Conservation (phyloP, 345 rosid genomes). For the Triadica sebifera region DNA sequence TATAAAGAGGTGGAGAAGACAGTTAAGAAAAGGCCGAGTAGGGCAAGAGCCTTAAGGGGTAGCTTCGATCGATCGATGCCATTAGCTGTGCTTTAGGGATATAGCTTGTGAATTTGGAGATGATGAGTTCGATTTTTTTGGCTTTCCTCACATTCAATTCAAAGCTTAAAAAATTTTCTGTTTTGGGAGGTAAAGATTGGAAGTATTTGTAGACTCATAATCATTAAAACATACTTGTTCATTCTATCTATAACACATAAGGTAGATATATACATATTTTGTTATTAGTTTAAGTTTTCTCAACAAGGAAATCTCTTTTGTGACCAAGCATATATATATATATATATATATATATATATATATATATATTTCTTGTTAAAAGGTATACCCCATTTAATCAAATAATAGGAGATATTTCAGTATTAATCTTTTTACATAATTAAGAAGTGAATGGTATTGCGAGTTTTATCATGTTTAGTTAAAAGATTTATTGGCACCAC, state of each 20-base stretch:
- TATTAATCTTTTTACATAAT: too few species aligned
- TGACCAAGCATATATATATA: too few species aligned
- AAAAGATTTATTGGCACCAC: too few species aligned
- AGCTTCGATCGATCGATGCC: conserved; percentile 43
- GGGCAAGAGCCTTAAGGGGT: conserved; percentile 31
- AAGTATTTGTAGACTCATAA: neutral
- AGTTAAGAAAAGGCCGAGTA: conserved; percentile 24
- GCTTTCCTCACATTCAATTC: neutral
- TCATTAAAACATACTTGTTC: neutral
- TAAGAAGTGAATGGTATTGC: too few species aligned
- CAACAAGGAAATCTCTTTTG: too few species aligned
- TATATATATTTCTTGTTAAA: too few species aligned
- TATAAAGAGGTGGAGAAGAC: conserved; percentile 21
- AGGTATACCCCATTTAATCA: too few species aligned
- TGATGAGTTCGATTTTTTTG: neutral
- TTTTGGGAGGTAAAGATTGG: neutral
- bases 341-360: too few species aligned
- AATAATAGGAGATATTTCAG: too few species aligned
- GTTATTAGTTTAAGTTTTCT: too few species aligned
- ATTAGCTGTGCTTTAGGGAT: conserved; percentile 37
- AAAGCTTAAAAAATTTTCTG: neutral
- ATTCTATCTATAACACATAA: neutral
- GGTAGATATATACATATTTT: too few species aligned
- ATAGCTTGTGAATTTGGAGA: neutral
- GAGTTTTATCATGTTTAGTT: too few species aligned